Evolutionary conservation across 1,139 yeast species (phyloP), one percentile per base, ranked within the genome.

Genomic region (Meyerozyma carpophila): DNA sequence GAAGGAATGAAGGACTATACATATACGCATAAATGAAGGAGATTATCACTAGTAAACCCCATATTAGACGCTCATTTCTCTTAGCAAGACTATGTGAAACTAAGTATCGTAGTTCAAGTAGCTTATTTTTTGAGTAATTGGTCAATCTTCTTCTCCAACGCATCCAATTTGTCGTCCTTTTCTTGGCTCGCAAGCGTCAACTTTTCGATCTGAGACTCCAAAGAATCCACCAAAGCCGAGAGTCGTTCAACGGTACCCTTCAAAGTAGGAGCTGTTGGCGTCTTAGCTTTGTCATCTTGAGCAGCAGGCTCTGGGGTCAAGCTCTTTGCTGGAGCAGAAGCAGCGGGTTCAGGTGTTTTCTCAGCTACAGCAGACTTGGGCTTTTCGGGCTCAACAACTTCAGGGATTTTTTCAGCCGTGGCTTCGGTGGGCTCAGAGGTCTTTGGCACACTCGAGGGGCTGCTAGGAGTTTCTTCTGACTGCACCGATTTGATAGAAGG

Each of bases 211-310:
- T 82, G 79, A 1, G 66, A 47, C 56, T 84, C 88, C 43, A 85
- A 68, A 38, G 72, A 68, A 10, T 67, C 66, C 9, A 83, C 88
- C 29, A 85, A 63, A 1, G 64, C 48, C 4, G 84, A 78, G 45
- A 85, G 69, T 50, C 75, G 81, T 50, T 84, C 91, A 28, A 85
- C 82, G 1, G 88, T 80, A 7, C 79, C 84, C 53, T 82, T 82
- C 50, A 85, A 68, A 1, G 89, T 84, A 31, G 83, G 71, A n/a
- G 77, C 74, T 20, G 25, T 34, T 4, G 34, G 20, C 21, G 20
- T 31, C 16, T 13, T 13, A 4, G 16, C 9, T 31, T 31, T 13
- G 5, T 31, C 34, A 8, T 8, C 16, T 14, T 11, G 34, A 31
- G 34, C 34, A 14, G 34, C 14, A 14, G 34, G 34, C 14, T 31